Conservation (phyloP, 352 stramenopile species). For the Phytophthora ohioensis region DNA sequence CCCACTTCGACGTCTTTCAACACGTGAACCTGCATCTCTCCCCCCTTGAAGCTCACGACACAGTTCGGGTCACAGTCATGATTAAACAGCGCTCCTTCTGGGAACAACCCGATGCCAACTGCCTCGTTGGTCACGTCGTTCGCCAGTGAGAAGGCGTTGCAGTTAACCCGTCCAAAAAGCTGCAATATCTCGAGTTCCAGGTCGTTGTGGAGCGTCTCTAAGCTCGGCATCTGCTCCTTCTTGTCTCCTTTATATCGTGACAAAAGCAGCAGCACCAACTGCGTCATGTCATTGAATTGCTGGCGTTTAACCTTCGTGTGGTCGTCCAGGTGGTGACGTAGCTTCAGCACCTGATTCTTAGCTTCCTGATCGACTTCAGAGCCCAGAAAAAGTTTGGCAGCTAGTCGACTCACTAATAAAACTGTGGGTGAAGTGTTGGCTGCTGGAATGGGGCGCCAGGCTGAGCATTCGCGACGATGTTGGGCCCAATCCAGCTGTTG, state of each 20-base stretch:
- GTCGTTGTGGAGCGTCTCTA: slow-evolving; percentile 41
- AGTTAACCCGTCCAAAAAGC: slow-evolving; percentile 80
- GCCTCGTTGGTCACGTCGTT: slow-evolving; percentile 52
- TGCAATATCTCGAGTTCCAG: slow-evolving; percentile 49
- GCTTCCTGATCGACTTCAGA: slow-evolving; percentile 16
- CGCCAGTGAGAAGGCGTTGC: slow-evolving; percentile 82
- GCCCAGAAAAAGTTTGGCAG: slow-evolving; percentile 43
- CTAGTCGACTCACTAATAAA: slow-evolving; percentile 61
- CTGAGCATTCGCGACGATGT: slow-evolving; percentile 61
- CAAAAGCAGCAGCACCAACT: slow-evolving; percentile 66
- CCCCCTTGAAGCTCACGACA: slow-evolving; percentile 65
- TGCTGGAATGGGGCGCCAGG: slow-evolving; percentile 50
- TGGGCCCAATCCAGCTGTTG: slow-evolving; percentile 67
- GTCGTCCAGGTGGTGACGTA: slow-evolving; percentile 58
- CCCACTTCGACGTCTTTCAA: slow-evolving; percentile 49
- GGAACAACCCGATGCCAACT: slow-evolving; percentile 76
- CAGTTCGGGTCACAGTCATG: slow-evolving; percentile 82
- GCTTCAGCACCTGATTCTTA: slow-evolving; percentile 36
- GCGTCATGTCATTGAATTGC: slow-evolving; percentile 67
- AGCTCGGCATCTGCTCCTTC: slow-evolving; percentile 5
- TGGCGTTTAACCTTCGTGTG: slow-evolving; percentile 46
- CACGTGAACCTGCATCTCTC: slow-evolving; percentile 56
- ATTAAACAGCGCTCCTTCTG: slow-evolving; percentile 73
- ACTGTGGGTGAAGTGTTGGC: slow-evolving; percentile 49
- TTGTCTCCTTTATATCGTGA: slow-evolving; percentile 51